Evolutionary conservation across 805 yeast genomes (phyloP).

Genomic region (Starmerella powellii): DNA sequence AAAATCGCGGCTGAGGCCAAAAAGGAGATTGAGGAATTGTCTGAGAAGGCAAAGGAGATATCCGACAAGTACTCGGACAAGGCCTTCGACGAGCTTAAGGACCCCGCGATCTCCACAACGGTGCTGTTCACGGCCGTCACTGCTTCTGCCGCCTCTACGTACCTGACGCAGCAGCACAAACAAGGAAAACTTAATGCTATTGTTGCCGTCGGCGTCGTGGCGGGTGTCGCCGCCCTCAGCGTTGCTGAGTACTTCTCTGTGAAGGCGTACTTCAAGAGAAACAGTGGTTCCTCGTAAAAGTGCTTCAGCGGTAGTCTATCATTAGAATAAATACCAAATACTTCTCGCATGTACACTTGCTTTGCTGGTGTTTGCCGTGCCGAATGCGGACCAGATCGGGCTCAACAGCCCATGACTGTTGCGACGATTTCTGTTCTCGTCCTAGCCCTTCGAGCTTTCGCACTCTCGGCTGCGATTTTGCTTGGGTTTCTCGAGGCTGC

Average conservation of each 20-base stretch:
- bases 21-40: slow-evolving; percentile 13
- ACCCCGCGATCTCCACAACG: slow-evolving; percentile 25
- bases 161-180: slow-evolving; percentile 25
- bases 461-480: too few species aligned
- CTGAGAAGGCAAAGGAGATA: slow-evolving; percentile 13
- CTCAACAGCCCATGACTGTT: too few species aligned
- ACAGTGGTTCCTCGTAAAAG: slow-evolving; percentile 7
- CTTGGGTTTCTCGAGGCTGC: too few species aligned
- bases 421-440: too few species aligned
- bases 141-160: slow-evolving; percentile 25
- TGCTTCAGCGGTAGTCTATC: too few species aligned
- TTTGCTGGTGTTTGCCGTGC: too few species aligned
- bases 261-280: slow-evolving; percentile 24
- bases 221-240: slow-evolving; percentile 24
- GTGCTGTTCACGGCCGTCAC: slow-evolving; percentile 24
- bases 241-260: slow-evolving; percentile 25
- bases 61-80: slow-evolving; percentile 19
- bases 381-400: too few species aligned
- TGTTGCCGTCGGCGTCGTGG: slow-evolving; percentile 21
- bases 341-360: too few species aligned
- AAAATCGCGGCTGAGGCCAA: slow-evolving; percentile 11
- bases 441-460: too few species aligned
- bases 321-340: too few species aligned
- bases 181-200: slow-evolving; percentile 21
- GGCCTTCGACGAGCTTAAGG: slow-evolving; percentile 22